These are phyloP conservation scores for Zalaria sp. DNA, from an alignment of 2,329 filamentous ascomycete species.

Conservation along the genomic window DNA sequence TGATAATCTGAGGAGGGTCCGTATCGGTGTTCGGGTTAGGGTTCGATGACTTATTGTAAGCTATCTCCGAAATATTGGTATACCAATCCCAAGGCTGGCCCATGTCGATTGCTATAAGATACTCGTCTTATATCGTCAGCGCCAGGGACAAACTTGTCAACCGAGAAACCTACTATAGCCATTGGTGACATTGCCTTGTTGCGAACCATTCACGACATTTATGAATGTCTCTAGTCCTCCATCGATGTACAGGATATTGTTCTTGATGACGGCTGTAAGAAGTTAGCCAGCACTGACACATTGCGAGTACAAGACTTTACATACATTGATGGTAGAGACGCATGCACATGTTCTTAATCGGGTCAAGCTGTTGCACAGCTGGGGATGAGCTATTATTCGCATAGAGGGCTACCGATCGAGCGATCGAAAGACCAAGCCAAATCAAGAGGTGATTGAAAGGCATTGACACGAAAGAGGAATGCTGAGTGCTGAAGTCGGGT, in stretches of 20 bases:
- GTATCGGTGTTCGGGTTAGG: slow-evolving; percentile 9
- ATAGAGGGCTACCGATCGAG: no score
- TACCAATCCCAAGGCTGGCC: slow-evolving; percentile 17
- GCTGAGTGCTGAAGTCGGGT: no score
- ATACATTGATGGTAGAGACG: no score
- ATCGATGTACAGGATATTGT: background rate
- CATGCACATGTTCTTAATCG: no score
- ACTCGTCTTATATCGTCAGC: background rate
- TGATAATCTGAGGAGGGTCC: slow-evolving; percentile 12
- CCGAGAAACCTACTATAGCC: background rate
- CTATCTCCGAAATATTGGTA: slow-evolving; percentile 14
- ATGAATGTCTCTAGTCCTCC: background rate
- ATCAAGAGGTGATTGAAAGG: no score
- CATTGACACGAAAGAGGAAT: no score
- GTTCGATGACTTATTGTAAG: slow-evolving; percentile 8
- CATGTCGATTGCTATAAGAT: slow-evolving; percentile 12
- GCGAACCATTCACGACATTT: no score
- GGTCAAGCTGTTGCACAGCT: no score
- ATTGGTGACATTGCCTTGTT: background rate
- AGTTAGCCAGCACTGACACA: no score
- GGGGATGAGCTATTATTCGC: no score
- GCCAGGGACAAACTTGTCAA: background rate
- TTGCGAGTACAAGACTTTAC: no score
- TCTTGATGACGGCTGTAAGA: background rate
- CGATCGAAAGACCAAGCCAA: no score